Evolutionary conservation across 1,139 yeast genomes (phyloP).

Genomic region (Suhomyces panamericanus): DNA sequence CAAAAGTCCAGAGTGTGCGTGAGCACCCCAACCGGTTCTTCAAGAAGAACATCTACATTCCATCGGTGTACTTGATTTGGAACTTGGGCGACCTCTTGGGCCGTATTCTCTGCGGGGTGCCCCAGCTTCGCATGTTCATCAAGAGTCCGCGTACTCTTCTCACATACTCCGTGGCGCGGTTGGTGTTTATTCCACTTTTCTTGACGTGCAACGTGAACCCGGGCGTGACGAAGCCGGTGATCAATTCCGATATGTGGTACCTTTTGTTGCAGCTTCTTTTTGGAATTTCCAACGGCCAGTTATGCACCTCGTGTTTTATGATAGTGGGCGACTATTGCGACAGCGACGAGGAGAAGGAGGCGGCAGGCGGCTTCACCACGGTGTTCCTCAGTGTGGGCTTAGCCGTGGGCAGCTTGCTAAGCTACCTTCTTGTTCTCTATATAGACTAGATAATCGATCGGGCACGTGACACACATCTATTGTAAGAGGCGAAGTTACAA

Average conservation of each 20-base stretch:
- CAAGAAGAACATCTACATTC: conserved; percentile 59
- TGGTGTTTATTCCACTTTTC: conserved; percentile 61
- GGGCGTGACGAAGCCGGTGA: conserved; percentile 23
- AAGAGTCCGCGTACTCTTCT: conserved; percentile 44
- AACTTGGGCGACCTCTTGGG: conserved; percentile 86
- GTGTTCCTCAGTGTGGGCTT: conserved; percentile 74
- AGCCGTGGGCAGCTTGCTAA: conserved; percentile 71
- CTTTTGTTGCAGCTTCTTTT: conserved; percentile 68
- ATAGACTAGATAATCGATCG: conserved; percentile 18
- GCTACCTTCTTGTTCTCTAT: conserved; percentile 59
- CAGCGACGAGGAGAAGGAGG: conserved; percentile 67
- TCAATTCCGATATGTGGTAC: conserved; percentile 67
- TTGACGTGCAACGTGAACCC: conserved; percentile 65
- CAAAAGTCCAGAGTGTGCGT: conserved; percentile 58
- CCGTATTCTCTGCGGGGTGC: conserved; percentile 62
- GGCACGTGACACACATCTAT: background rate
- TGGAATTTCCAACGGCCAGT: conserved; percentile 87
- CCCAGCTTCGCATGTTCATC: conserved; percentile 41
- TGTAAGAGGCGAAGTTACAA: background rate
- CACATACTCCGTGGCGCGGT: conserved; percentile 53
- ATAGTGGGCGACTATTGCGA: conserved; percentile 61
- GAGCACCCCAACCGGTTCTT: conserved; percentile 33
- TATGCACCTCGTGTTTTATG: conserved; percentile 81
- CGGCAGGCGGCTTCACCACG: conserved; percentile 92
- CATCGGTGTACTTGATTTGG: conserved; percentile 81